These are phyloP conservation scores for Stentor roeselii DNA, from an alignment of 73 alveolate species.

Conservation along the genomic window DNA sequence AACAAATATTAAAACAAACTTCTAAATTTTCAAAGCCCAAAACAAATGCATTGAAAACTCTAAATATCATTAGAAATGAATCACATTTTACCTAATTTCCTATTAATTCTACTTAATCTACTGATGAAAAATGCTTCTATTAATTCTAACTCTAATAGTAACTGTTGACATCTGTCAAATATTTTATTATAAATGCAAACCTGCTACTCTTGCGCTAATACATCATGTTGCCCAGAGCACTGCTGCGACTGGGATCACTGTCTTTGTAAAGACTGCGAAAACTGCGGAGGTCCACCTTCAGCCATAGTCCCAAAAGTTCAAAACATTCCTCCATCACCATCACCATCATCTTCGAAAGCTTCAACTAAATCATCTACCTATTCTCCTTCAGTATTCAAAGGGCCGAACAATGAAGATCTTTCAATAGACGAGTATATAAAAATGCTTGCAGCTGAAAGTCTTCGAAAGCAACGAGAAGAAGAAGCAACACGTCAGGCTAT, in stretches of 20 bases:
- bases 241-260: conserved; percentile 26
- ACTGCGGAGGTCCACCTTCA: conserved; percentile 24
- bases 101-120: too few species aligned
- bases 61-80: too few species aligned
- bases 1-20: too few species aligned
- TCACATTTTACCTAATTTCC: too few species aligned
- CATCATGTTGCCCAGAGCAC: conserved; percentile 9
- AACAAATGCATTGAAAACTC: too few species aligned
- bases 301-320: neutral
- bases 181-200: too few species aligned
- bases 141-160: too few species aligned
- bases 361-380: neutral
- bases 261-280: neutral
- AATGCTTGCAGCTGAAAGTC: neutral
- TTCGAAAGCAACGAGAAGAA: conserved; percentile 4
- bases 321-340: neutral
- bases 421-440: neutral
- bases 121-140: too few species aligned
- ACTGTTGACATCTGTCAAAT: too few species aligned
- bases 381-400: neutral
- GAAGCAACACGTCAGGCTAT: neutral
- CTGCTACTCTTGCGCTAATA: conserved; percentile 8
- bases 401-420: neutral
- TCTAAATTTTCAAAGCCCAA: too few species aligned
- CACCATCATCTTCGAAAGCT: neutral